Percentiles rank a stretch among this genome's conserved stretches.
These are phyloP conservation scores for Metschnikowia cerradonensis DNA, from an alignment of 805 yeast species.

Conservation along the genomic window DNA sequence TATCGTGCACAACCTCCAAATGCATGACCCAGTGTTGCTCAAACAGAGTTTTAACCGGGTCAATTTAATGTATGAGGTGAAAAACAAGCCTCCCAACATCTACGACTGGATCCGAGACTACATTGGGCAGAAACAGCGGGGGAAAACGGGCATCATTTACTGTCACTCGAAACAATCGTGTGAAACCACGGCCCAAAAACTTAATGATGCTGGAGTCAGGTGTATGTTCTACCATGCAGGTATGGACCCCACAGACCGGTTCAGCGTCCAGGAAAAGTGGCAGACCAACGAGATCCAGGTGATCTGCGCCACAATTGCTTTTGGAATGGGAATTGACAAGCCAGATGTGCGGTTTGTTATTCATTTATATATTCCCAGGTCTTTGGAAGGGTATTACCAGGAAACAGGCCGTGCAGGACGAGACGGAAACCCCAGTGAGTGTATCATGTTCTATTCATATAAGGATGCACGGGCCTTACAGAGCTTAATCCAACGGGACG, in stretches of 20 bases:
- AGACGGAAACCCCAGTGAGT: constrained; percentile 80
- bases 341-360: constrained; percentile 91
- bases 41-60: constrained; percentile 92
- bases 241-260: constrained; percentile 74
- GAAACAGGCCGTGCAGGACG: constrained; percentile 99
- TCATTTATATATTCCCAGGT: constrained; percentile 83
- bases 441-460: constrained; percentile 77
- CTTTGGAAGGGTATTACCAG: constrained; percentile 93
- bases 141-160: constrained; percentile 82
- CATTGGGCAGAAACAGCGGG: constrained; percentile 47
- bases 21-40: constrained; percentile 57
- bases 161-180: constrained; percentile 89
- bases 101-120: constrained; percentile 57
- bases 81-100: constrained; percentile 55
- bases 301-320: constrained; percentile 96
- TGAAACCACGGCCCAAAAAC: constrained; percentile 68
- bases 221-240: constrained; percentile 91
- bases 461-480: constrained; percentile 76
- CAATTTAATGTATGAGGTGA: constrained; percentile 75
- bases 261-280: constrained; percentile 74
- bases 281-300: constrained; percentile 67
- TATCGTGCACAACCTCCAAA: constrained; percentile 70
- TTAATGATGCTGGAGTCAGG: constrained; percentile 57
- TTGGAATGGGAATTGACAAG: constrained; percentile 99
- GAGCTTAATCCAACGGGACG: constrained; percentile 72